Evolutionary conservation across 2,329 filamentous ascomycete species (phyloP), one percentile per base, ranked within the genome.

Genomic region (Fusarium palustre): DNA sequence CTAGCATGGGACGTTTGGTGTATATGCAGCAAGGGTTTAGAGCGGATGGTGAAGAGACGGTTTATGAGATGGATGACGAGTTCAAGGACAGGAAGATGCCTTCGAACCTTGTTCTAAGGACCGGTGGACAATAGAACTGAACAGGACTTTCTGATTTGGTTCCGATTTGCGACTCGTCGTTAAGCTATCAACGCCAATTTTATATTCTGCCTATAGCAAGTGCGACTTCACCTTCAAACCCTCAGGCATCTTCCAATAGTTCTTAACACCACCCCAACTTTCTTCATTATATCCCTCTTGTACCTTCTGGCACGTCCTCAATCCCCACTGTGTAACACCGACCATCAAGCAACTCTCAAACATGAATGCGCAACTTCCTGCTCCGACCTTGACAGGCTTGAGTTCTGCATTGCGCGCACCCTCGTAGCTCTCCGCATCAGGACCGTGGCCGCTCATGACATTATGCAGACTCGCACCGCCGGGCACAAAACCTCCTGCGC

Each of bases 211-310:
- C 38, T 24, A 71, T 4, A 71, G 49, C 18, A 71, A 62, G 38
- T 75, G 74, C 15, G 64, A 54, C 52, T 73, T 75, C 13, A 79
- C 74, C 60, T 76, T 64, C 33, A 71, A 58, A 1, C 77, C 80
- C 36, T 79, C 78, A 0, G 84, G 82, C 72, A 74, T 74, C 74
- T 80, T 79, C 84, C 90, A 92, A 75, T 91, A 87, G 43, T 88
- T 84, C 78, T 87, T 87, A 54, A 92, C 80, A 1, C 86, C 86
- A 30, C 84, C 89, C 93, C 93, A 97, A 77, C 92, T 94, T 82
- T 97, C 91, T 59, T 90, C 88, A 76, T 89, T 94, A 75, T 96
- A 97, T 59, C 87, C 87, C 69, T 88, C 84, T 81, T 88, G 86
- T 18, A 87, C 83, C 77, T 86, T 87, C 69, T 81, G 78, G 56